Conservation (phyloP, 345 rosid genomes). For the Lagerstroemia speciosa region DNA sequence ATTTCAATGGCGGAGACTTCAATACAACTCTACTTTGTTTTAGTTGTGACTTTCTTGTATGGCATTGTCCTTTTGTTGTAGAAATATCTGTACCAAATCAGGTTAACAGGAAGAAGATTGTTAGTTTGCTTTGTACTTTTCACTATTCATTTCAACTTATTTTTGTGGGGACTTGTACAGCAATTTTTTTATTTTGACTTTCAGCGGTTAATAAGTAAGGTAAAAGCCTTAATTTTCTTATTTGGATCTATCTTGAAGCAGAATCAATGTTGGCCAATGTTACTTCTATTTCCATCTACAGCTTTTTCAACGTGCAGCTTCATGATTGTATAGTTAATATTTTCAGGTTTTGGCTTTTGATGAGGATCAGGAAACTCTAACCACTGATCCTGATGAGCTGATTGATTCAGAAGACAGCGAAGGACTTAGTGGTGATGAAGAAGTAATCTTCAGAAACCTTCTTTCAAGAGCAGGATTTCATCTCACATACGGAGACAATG, state of each 20-base stretch:
- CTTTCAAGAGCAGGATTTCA: conserved; percentile 98
- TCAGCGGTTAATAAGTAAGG: background rate
- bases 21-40: too few species aligned
- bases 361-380: conserved; percentile 95
- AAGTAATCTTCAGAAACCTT: conserved; percentile 92
- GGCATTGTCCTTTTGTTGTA: background rate
- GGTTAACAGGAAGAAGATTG: background rate
- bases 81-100: background rate
- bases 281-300: background rate
- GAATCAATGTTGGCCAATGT: conserved; percentile 1
- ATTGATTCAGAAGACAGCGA: conserved; percentile 98
- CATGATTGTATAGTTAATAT: conserved; percentile 10
- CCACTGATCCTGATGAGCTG: conserved; percentile 99
- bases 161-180: too few species aligned
- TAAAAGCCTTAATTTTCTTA: background rate
- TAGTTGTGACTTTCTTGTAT: too few species aligned
- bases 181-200: background rate
- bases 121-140: background rate
- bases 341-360: conserved; percentile 90
- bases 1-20: too few species aligned
- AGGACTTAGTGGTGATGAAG: conserved; percentile 94
- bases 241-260: background rate
- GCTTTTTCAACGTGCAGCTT: background rate
- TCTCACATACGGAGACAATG: conserved; percentile 83
- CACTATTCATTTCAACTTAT: background rate